These are phyloP conservation scores for Podospora pseudoanserina DNA, from an alignment of 495 filamentous ascomycete genomes.

Conservation along the genomic window DNA sequence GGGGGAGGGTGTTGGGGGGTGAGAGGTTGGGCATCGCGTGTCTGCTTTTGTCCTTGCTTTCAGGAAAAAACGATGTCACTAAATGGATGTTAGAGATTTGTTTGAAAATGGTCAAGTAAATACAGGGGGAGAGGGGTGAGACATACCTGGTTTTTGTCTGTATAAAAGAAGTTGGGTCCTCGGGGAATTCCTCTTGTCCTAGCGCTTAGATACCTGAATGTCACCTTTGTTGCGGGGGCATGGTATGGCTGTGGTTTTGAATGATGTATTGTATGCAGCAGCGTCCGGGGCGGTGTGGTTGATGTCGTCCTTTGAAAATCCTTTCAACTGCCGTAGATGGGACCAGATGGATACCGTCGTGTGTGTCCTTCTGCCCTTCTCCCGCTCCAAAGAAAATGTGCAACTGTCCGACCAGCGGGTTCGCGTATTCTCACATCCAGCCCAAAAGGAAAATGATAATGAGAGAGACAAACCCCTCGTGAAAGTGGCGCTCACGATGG, in stretches of 20 bases:
- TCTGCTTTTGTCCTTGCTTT: not conserved
- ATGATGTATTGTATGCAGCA: not conserved
- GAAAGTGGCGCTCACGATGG: not conserved
- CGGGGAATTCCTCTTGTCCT: not conserved
- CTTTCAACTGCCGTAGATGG: not conserved
- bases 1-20: not conserved
- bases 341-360: not conserved
- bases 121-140: not conserved
- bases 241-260: not conserved
- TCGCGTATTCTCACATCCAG: not conserved
- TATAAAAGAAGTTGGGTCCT: not conserved
- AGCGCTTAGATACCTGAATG: not conserved
- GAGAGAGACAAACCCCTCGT: not conserved
- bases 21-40: constrained; percentile 1
- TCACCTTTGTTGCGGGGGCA: not conserved
- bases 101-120: not conserved
- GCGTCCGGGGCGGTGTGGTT: not conserved
- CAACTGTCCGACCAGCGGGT: not conserved
- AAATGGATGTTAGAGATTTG: not conserved
- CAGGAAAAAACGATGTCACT: not conserved
- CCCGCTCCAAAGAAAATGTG: not conserved
- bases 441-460: not conserved
- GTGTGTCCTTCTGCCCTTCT: not conserved
- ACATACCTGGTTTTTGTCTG: not conserved
- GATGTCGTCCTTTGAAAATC: not conserved